A percentile compares a stretch with the other conserved stretches of the same genome.
These are phyloP conservation scores for Eragrostis nindensis DNA, from an alignment of 176 grass and related monocot species.

Conservation along the genomic window DNA sequence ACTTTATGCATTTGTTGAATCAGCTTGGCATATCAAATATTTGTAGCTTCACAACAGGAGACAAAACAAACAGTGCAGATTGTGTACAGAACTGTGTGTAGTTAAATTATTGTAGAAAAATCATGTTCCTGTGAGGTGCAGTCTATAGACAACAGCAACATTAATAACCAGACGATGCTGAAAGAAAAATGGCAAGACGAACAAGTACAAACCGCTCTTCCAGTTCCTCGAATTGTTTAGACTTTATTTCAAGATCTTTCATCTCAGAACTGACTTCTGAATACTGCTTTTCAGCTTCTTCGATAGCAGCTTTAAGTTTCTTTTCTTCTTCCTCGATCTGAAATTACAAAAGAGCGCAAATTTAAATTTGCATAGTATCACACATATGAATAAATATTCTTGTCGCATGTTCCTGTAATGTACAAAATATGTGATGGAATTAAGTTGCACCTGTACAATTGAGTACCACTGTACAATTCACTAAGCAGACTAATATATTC, in stretches of 20 bases:
- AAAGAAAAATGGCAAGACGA: constrained; percentile 32
- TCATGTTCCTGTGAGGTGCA: not conserved
- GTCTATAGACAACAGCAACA: not conserved
- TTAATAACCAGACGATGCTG: not conserved
- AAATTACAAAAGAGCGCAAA: constrained; percentile 22
- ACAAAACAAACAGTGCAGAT: not conserved
- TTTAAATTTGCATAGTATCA: constrained; percentile 13
- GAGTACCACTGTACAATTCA: not conserved
- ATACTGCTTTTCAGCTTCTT: constrained; percentile 83
- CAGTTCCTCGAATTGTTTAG: constrained; percentile 85
- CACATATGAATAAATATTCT: constrained; percentile 21
- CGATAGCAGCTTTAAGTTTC: constrained; percentile 38
- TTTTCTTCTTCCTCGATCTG: constrained; percentile 71
- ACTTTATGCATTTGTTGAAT: not conserved
- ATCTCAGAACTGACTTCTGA: constrained; percentile 71
- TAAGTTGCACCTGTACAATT: not conserved
- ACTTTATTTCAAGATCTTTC: constrained; percentile 84
- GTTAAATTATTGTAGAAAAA: constrained; percentile 19
- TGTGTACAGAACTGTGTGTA: not conserved
- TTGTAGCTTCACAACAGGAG: constrained; percentile 11
- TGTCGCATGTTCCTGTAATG: not conserved
- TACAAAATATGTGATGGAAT: not conserved
- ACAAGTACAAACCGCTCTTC: constrained; percentile 76
- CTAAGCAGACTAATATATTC: not conserved
- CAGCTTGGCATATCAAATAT: constrained; percentile 29